These are phyloP conservation scores for Leccinum barrowsii DNA, from an alignment of 768 basidiomycete species.

Conservation along the genomic window DNA sequence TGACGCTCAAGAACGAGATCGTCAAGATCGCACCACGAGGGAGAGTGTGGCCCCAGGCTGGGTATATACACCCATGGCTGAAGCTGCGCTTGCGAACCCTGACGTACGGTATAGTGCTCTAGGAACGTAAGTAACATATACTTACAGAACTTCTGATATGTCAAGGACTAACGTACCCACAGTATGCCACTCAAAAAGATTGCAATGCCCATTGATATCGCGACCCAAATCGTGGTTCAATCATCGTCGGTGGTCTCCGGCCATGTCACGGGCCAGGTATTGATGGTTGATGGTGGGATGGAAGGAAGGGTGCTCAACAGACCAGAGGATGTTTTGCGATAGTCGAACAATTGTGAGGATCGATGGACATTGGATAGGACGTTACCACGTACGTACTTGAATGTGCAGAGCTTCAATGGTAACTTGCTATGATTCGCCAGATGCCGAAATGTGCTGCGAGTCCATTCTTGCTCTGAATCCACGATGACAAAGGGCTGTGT, in stretches of 20 bases:
- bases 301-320: constrained; percentile 55
- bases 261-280: constrained; percentile 62
- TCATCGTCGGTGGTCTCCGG: constrained; percentile 60
- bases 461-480: too few relatives aligned
- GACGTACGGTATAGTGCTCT: constrained; percentile 52
- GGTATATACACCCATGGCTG: constrained; percentile 63
- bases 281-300: constrained; percentile 74
- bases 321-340: constrained; percentile 31
- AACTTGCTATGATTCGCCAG: too few relatives aligned
- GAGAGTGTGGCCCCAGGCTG: constrained; percentile 68
- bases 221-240: constrained; percentile 56
- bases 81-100: constrained; percentile 53
- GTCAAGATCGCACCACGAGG: constrained; percentile 66
- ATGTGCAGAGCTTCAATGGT: too few relatives aligned
- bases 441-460: too few relatives aligned
- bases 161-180: background rate
- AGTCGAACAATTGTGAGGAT: background rate
- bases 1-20: constrained; percentile 73
- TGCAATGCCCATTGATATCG: constrained; percentile 59
- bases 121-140: constrained; percentile 52
- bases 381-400: too few relatives aligned
- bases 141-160: background rate
- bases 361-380: too few relatives aligned
- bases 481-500: too few relatives aligned
- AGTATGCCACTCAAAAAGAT: constrained; percentile 70